Evolutionary conservation across 148 eudicot genomes (phyloP), one percentile per base, ranked within the genome.

Genomic region (Silene uniflora): DNA sequence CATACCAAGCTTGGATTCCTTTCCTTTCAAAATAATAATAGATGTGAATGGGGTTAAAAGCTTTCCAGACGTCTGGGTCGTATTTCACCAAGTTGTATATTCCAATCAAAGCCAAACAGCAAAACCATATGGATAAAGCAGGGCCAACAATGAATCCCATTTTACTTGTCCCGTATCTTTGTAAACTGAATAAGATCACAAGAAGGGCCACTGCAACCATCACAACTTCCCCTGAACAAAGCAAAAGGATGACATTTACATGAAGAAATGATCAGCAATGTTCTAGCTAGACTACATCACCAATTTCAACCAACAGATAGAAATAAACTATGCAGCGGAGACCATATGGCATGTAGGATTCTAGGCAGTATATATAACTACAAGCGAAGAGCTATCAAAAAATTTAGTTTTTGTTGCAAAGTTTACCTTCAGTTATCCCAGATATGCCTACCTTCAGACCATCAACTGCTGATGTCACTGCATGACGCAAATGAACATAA

Each of bases 101-200:
- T 78, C 99, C 99, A 73, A 92, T 84, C 46, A 85, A 88, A 76
- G 87, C 97, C 82, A 92, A 88, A 79, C 89, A 95, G 79, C 96
- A 92, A 77, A 95, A 95, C 99, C 99, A 95, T 84, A 95, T 80
- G 71, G 92, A 88, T 73, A 95, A 85, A 73, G 97, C 94, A 76
- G 99, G 99, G 83, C 99, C 99, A 27, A 95, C 91, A 13, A 84
- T 81, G 84, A 95, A 85, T 76, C 97, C 99, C 87, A 92, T 90
- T 86, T 95, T 95, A 76, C 99, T 95, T 47, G 99, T 95, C 73
- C 96, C 99, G 82, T 92, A 92, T 79, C 82, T 87, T 80, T 95
- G 97, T 73, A 92, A 76, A 78, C 99, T 95, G 86, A 95, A 95
- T 80, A 95, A 82, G 76, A 95, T 79, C 22, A 95, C 80, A 74